Percentiles rank a stretch among this genome's conserved stretches.
These are phyloP conservation scores for Globisporangium splendens DNA, from an alignment of 352 stramenopile species.

Conservation along the genomic window DNA sequence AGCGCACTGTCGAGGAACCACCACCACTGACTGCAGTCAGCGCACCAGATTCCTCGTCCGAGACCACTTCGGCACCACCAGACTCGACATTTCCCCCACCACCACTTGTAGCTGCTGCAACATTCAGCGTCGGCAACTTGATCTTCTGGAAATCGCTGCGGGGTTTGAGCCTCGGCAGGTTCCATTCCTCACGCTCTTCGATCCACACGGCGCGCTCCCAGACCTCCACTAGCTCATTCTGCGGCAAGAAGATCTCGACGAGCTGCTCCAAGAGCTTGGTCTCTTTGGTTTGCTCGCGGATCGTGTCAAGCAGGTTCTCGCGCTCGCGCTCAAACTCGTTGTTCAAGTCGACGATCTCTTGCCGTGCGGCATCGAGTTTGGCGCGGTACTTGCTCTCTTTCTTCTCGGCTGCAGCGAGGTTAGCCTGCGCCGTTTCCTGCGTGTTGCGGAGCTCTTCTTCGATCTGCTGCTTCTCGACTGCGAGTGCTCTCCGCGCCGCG, in stretches of 20 bases:
- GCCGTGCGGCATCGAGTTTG: conserved; percentile 71
- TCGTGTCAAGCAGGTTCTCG: conserved; percentile 81
- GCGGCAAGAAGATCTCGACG: conserved; percentile 77
- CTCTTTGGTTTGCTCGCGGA: conserved; percentile 88
- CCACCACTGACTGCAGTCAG: conserved; percentile 14
- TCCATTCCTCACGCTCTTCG: conserved; percentile 81
- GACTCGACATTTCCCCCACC: conserved; percentile 25
- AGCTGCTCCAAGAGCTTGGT: conserved; percentile 86
- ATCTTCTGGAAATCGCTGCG: conserved; percentile 81
- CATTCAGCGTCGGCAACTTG: conserved; percentile 51
- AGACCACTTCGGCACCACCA: conserved; percentile 55
- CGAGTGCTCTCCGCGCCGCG: conserved; percentile 47
- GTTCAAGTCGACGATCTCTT: conserved; percentile 83
- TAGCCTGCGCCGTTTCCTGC: conserved; percentile 62
- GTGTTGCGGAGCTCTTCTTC: conserved; percentile 69
- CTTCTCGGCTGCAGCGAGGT: conserved; percentile 47
- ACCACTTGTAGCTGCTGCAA: conserved; percentile 6
- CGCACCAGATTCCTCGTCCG: conserved; percentile 36
- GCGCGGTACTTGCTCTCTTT: conserved; percentile 63
- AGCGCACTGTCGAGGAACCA: conserved; percentile 23
- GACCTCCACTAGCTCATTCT: conserved; percentile 85
- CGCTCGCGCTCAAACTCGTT: conserved; percentile 85
- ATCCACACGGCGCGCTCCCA: conserved; percentile 84
- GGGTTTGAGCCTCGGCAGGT: conserved; percentile 67
- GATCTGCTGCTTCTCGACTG: conserved; percentile 70